A percentile compares a stretch with the other conserved stretches of the same genome.
These are phyloP conservation scores for Schwanniomyces etchellsii DNA, from an alignment of 1,139 yeast species.

Conservation along the genomic window DNA sequence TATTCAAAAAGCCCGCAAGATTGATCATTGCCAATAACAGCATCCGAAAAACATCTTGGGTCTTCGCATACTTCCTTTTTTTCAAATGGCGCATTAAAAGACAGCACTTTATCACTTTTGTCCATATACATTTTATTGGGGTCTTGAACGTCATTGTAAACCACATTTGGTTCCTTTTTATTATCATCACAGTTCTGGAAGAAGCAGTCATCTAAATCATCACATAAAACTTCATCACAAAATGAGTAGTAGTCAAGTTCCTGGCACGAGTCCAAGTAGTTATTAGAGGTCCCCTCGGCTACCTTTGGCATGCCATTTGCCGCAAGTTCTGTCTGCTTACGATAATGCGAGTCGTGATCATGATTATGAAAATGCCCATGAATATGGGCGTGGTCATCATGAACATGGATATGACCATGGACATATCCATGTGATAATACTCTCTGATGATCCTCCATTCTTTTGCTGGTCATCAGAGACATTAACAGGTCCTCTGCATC, in stretches of 20 bases:
- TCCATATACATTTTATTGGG: not conserved
- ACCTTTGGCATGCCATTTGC: constrained; percentile 2
- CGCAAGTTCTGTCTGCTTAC: not conserved
- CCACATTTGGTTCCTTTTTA: constrained; percentile 6
- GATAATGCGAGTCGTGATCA: constrained; percentile 22
- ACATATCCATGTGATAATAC: constrained; percentile 46
- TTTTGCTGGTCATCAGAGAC: not conserved
- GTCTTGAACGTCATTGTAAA: not conserved
- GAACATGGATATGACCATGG: constrained; percentile 67
- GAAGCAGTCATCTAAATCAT: constrained; percentile 42
- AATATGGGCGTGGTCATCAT: constrained; percentile 57
- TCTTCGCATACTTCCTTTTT: not conserved
- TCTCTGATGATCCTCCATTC: constrained; percentile 4
- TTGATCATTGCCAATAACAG: not conserved
- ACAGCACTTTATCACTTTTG: not conserved
- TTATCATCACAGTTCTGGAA: constrained; percentile 28
- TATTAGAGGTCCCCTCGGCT: constrained; percentile 1
- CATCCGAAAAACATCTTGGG: not conserved
- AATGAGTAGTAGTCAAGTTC: constrained; percentile 28
- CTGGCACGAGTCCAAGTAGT: constrained; percentile 12
- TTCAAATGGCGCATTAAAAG: not conserved
- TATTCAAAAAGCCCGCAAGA: no score
- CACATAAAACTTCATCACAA: constrained; percentile 40
- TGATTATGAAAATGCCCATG: constrained; percentile 66
- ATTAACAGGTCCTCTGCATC: not conserved